Evolutionary conservation across 352 stramenopile species (phyloP).

Genomic region (Aphanomyces invadans): DNA sequence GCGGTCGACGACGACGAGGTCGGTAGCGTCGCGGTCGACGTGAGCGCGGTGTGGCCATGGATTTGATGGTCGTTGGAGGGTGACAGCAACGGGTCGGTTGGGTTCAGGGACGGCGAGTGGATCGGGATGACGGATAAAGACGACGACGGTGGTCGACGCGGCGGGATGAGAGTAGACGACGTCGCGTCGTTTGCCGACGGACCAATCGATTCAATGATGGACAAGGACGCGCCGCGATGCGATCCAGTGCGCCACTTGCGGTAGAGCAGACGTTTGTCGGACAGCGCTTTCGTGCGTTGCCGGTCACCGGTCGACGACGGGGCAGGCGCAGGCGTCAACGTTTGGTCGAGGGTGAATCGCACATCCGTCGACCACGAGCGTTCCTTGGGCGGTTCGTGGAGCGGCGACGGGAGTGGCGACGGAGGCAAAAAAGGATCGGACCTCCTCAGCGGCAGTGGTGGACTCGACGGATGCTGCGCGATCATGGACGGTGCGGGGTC

Average conservation of each 20-base stretch:
- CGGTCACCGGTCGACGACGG: neutral
- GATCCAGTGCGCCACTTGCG: constrained; percentile 68
- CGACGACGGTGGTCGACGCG: neutral
- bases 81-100: neutral
- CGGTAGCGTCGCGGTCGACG: neutral
- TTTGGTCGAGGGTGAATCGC: neutral
- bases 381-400: neutral
- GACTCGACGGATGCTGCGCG: neutral
- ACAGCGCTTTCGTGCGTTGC: constrained; percentile 23
- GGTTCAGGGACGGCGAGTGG: neutral
- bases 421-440: constrained; percentile 5
- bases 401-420: neutral
- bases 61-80: neutral
- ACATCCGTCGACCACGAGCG: constrained; percentile 1
- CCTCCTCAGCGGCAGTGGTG: neutral
- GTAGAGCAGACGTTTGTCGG: constrained; percentile 65
- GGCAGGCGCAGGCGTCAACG: neutral
- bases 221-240: constrained; percentile 33
- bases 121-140: neutral
- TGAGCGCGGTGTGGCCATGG: neutral
- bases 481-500: neutral
- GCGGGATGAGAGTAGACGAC: neutral
- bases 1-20: neutral
- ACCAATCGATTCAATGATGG: neutral
- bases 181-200: neutral